Evolutionary conservation across 352 stramenopile genomes (phyloP).

Genomic region (Pythium plurisporium): DNA sequence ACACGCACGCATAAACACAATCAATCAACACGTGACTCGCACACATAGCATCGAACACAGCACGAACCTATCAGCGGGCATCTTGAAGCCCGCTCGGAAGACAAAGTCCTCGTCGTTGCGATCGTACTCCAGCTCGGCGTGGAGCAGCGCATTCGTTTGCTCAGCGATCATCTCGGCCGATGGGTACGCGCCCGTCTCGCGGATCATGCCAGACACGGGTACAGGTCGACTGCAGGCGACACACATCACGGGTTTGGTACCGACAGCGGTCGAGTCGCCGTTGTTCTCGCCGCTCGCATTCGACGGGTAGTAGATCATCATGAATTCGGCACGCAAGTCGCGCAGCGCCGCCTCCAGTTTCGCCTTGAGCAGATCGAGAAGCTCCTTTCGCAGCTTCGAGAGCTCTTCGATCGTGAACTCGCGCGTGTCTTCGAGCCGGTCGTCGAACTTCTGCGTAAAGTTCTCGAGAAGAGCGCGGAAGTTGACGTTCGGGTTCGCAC

Average conservation of each 20-base stretch:
- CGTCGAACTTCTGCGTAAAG: conserved; percentile 70
- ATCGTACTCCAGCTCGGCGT: conserved; percentile 42
- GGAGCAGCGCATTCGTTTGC: conserved; percentile 22
- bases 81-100: conserved; percentile 78
- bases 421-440: conserved; percentile 55
- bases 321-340: conserved; percentile 61
- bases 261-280: conserved; percentile 69
- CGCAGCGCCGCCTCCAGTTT: conserved; percentile 51
- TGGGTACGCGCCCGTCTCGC: conserved; percentile 47
- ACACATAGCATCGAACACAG: background rate
- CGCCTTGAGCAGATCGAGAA: conserved; percentile 58
- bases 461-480: conserved; percentile 66
- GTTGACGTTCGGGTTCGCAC: conserved; percentile 51
- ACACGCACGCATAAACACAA: background rate
- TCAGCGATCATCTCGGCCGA: conserved; percentile 34
- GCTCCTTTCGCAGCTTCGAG: conserved; percentile 51
- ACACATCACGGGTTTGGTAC: conserved; percentile 79
- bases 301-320: conserved; percentile 34
- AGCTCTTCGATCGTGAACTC: conserved; percentile 64
- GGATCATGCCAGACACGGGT: conserved; percentile 48
- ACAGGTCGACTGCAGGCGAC: conserved; percentile 77
- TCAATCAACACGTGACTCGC: background rate
- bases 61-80: conserved; percentile 66
- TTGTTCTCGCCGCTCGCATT: conserved; percentile 22
- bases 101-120: conserved; percentile 73